Percentiles rank a stretch among this genome's conserved stretches.
Conservation (phyloP, 345 rosid genomes). For the Punica granatum region DNA sequence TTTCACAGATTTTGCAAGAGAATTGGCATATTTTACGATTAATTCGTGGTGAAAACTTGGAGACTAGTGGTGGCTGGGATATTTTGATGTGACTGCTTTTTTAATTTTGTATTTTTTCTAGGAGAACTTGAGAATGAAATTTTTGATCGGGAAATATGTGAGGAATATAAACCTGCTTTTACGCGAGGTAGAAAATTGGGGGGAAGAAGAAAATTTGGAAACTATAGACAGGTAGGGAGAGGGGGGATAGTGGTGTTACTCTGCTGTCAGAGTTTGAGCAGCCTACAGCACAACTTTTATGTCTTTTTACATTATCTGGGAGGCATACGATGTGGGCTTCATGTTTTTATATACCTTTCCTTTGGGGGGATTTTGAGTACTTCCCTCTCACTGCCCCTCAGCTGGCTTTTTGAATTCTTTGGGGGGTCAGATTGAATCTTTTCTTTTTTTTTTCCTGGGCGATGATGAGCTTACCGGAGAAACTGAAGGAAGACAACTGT, state of each 20-base stretch:
- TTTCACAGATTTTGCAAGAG: not conserved
- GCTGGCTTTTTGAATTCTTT: not conserved
- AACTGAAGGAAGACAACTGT: not conserved
- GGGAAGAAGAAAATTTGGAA: not conserved
- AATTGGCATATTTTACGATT: not conserved
- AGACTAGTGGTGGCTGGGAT: not conserved
- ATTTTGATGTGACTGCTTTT: not conserved
- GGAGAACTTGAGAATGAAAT: not conserved
- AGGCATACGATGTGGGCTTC: no score
- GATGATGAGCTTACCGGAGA: not conserved
- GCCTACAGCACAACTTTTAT: no score
- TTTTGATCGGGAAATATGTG: not conserved
- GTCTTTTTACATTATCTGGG: no score
- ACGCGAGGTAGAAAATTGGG: not conserved
- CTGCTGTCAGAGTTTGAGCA: no score
- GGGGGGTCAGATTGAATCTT: not conserved
- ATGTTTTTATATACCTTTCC: no score
- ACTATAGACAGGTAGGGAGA: no score
- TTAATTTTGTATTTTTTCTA: not conserved
- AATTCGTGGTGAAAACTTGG: not conserved
- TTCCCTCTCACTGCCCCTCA: no score
- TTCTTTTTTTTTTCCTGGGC: not conserved
- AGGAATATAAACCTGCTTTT: not conserved
- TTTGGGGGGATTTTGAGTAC: not conserved
- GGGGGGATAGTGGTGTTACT: no score